Evolutionary conservation across 352 stramenopile genomes (phyloP).

Genomic region (Discostella stelligera): DNA sequence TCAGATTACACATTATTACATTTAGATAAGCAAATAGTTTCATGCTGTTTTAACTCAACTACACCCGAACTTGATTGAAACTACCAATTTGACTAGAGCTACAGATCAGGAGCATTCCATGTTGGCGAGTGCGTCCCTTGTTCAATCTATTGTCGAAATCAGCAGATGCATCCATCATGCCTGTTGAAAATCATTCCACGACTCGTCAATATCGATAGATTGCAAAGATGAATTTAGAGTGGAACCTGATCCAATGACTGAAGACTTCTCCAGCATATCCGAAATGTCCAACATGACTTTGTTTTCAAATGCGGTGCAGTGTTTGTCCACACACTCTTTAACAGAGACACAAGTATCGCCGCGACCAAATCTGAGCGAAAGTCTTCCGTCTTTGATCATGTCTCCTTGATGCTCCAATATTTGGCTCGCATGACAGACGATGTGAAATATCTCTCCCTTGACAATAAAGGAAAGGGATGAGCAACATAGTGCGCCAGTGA

Average conservation of each 20-base stretch:
- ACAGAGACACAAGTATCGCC: constrained; percentile 8
- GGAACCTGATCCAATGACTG: background rate
- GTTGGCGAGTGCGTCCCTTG: no score
- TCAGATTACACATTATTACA: no score
- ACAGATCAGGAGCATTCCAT: no score
- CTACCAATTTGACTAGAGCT: no score
- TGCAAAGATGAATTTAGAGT: background rate
- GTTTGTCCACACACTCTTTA: constrained; percentile 43
- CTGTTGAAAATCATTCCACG: constrained; percentile 32
- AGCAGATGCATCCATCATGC: constrained; percentile 11
- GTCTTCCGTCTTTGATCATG: constrained; percentile 35
- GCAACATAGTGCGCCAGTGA: background rate
- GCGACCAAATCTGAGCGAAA: constrained; percentile 33
- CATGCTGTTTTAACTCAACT: no score
- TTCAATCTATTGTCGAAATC: no score
- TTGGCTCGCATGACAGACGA: constrained; percentile 21
- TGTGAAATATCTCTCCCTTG: constrained; percentile 26
- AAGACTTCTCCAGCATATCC: constrained; percentile 32
- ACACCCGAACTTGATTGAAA: no score
- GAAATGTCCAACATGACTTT: constrained; percentile 26
- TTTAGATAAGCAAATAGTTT: no score
- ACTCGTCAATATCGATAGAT: background rate
- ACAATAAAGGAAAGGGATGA: background rate
- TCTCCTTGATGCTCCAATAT: background rate
- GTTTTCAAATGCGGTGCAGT: constrained; percentile 21